Conservation (phyloP, 164 flowering plant species). For the Nelumbo lutea region DNA sequence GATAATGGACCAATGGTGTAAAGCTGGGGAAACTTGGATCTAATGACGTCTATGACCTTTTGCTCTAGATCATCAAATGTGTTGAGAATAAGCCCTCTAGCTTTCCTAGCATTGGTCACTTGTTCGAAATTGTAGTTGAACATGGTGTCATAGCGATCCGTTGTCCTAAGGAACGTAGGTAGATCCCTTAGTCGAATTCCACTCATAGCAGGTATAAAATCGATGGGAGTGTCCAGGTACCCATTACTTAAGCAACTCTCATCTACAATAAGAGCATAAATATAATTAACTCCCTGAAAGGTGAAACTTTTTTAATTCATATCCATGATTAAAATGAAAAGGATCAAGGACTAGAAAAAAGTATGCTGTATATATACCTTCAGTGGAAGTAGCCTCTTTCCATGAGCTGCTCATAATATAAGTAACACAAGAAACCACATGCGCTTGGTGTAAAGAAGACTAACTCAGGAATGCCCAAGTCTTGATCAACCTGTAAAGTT, state of each 20-base stretch:
- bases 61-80: neutral
- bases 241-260: conserved; percentile 14
- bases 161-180: neutral
- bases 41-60: neutral
- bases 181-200: neutral
- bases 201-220: conserved; percentile 15
- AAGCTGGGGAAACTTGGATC: neutral
- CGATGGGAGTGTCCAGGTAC: conserved; percentile 10
- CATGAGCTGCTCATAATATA: neutral
- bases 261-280: conserved; percentile 2
- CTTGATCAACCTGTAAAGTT: conserved; percentile 3
- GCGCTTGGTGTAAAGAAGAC: conserved; percentile 6
- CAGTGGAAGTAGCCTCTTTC: neutral
- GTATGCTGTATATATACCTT: neutral
- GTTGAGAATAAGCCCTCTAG: neutral
- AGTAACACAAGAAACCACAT: conserved; percentile 6
- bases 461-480: conserved; percentile 5
- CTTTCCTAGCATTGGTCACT: neutral
- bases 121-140: neutral
- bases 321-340: no score
- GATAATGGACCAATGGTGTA: neutral
- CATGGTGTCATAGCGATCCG: neutral
- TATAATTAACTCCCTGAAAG: neutral
- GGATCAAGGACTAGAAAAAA: neutral
- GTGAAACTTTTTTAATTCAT: no score